Evolutionary conservation across 2,329 filamentous ascomycete species (phyloP), one percentile per base, ranked within the genome.

Genomic region (Plectosphaerella plurivora): DNA sequence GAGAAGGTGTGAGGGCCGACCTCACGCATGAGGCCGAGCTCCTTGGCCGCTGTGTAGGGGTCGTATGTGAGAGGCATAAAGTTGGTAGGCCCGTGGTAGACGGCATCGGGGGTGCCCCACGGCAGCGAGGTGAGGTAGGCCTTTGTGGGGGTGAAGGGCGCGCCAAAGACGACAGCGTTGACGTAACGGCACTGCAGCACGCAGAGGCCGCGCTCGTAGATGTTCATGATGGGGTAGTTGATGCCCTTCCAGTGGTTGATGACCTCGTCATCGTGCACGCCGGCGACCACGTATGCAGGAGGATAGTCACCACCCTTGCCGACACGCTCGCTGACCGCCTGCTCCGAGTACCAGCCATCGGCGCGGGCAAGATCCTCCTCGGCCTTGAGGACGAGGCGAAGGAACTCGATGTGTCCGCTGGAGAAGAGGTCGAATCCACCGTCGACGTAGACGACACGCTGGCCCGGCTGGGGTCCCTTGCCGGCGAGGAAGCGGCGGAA

Each of bases 141-240:
- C 63, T 83, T 82, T n/a, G 84, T 89, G 4, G 93, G 91, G 3
- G 87, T 84, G 67, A 96, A 96, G 1, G 94, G 94, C 0, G 94
- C 91, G 37, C 89, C 90, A 65, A 99, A 96, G 56, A 97, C 76
- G 51, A 96, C 86, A 39, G 89, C 86, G 67, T 96, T 82, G 63
- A 97, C 81, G 72, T 96, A 96, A 69, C 88, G 88, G 77, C 94
- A 99, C 66, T 99, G 94, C 57, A 97, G 75, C 28, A 97, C 93
- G 67, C 94, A 99, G 20, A 99, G 83, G 2, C 92, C 92, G 42
- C 94, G 87, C 76, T 99, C 94, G 63, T 93, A 96, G 53, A 96
- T 92, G 75, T 97, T 99, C 94, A 99, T 99, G 73, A 99, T 97
- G 24, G 94, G 94, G 67, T 97, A 99, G 73, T 99, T 99, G 62